A percentile compares a stretch with the other conserved stretches of the same genome.
phyloP scores from a whole-genome alignment of 2,329 filamentous ascomycete genomes.

The Onygenales sp. region DNA sequence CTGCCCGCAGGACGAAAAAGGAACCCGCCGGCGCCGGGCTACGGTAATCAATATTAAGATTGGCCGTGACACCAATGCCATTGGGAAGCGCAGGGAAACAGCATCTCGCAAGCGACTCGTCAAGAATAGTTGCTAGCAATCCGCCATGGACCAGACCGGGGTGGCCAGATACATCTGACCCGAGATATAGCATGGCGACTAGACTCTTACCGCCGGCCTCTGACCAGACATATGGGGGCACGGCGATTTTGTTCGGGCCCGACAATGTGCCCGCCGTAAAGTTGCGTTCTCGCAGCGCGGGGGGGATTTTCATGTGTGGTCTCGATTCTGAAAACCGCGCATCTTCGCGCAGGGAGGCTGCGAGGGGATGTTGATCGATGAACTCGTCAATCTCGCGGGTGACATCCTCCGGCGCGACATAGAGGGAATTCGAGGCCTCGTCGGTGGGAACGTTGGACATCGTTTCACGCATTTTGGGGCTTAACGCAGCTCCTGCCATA shows the following conservation, averaged over 20 bases:
- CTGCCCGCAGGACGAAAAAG: slow-evolving; percentile 50
- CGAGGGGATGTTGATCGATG: slow-evolving; percentile 68
- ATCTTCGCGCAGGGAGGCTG: slow-evolving; percentile 56
- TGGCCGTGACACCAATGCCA: slow-evolving; percentile 47
- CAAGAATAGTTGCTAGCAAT: slow-evolving; percentile 56
- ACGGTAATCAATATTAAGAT: slow-evolving; percentile 53
- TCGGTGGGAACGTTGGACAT: slow-evolving; percentile 47
- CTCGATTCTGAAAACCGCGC: slow-evolving; percentile 64
- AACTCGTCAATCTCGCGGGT: slow-evolving; percentile 56
- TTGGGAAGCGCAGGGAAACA: slow-evolving; percentile 42
- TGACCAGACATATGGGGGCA: slow-evolving; percentile 71
- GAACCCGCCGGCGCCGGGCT: slow-evolving; percentile 49
- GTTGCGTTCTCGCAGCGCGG: slow-evolving; percentile 58
- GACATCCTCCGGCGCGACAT: slow-evolving; percentile 45
- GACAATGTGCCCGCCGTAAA: slow-evolving; percentile 73
- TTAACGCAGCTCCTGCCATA: slow-evolving; percentile 20
- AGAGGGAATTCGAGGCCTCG: slow-evolving; percentile 62
- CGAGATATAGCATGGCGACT: slow-evolving; percentile 58
- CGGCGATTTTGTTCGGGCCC: slow-evolving; percentile 64
- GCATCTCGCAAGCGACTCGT: slow-evolving; percentile 58
- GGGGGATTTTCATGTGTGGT: slow-evolving; percentile 79
- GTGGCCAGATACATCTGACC: slow-evolving; percentile 56
- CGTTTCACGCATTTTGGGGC: slow-evolving; percentile 25
- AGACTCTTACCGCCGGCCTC: slow-evolving; percentile 61
- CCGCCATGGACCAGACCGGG: slow-evolving; percentile 65